Evolutionary conservation across 1,284 basidiomycete species (phyloP).

Genomic region (Volvariella volvacea): DNA sequence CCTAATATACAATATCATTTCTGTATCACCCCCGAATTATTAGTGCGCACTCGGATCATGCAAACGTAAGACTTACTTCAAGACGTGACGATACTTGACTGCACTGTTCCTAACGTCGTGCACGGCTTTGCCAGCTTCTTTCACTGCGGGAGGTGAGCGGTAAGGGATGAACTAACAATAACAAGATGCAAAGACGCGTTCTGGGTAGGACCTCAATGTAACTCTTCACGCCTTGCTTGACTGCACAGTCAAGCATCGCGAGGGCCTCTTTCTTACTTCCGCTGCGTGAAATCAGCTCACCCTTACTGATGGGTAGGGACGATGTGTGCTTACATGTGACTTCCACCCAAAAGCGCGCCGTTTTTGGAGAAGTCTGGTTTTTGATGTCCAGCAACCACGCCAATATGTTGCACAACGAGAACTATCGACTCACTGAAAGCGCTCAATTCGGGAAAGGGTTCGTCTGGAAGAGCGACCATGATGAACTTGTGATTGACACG

Average conservation of each 20-base stretch:
- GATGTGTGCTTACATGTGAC: slow-evolving; percentile 19
- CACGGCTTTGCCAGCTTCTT: slow-evolving; percentile 19
- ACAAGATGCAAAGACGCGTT: slow-evolving; percentile 8
- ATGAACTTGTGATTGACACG: slow-evolving; percentile 18
- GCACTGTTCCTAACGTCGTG: slow-evolving; percentile 17
- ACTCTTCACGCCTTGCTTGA: slow-evolving; percentile 34
- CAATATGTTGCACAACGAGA: too few species aligned
- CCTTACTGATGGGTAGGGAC: background rate
- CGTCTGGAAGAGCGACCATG: slow-evolving; percentile 27
- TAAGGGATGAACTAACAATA: background rate
- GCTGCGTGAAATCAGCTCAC: slow-evolving; percentile 29
- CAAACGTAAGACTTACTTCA: slow-evolving; percentile 17
- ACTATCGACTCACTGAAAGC: slow-evolving; percentile 11
- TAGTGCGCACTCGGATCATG: too few species aligned
- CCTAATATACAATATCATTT: too few species aligned
- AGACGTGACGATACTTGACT: slow-evolving; percentile 20
- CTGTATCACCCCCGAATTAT: too few species aligned
- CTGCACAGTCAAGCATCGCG: slow-evolving; percentile 54
- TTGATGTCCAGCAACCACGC: too few species aligned
- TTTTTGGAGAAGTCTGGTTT: slow-evolving; percentile 15
- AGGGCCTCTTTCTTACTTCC: slow-evolving; percentile 58
- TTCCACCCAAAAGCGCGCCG: slow-evolving; percentile 20
- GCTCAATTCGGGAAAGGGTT: slow-evolving; percentile 17
- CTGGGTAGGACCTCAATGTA: slow-evolving; percentile 22
- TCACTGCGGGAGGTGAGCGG: slow-evolving; percentile 13